Base-by-base conservation (phyloP, 129 eudicot species). In the Pittosporum tobira region DNA sequence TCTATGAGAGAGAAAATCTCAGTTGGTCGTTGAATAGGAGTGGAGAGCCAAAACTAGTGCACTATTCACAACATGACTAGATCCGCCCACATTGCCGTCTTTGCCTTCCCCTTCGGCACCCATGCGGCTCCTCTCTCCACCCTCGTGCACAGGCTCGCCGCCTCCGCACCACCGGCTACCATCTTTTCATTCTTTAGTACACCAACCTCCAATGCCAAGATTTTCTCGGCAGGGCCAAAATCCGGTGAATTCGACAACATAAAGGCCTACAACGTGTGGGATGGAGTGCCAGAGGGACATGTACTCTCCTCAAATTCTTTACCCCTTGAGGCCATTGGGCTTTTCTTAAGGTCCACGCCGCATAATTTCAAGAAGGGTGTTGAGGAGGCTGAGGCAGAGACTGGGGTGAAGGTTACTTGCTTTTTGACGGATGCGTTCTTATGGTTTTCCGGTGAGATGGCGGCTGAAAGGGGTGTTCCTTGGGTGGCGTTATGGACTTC, bases 401-500 rank as follows among this genome's bases (percentile, higher is more conserved):
- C 56, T 0, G 84, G 84, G 2, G 27, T 16, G 67, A 66, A 58
- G 52, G 52, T 75, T 9, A 66, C 49, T 1, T 74, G 77, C 46
- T 6, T 79, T 48, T 14, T 74, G 24, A 28, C 71, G 23, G 84
- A 79, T 36, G 80, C 84, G 2, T 79, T 79, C 20, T 25, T 74
- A 51, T 74, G 77, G 77, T 79, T 74, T 31, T 62, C 77, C 28
- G 30, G 40, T 14, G 85, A 79, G 15, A 36, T 79, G 55, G 80
- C 85, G 0, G 62, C 21, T 46, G 69, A 62, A 2, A 48, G 26
- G 31, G 57, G 63, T 22, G 65, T 67, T 14, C 57, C 72, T 29
- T 79, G 85, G 85, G 27, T 74, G 30, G 30, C 77, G 25, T 40
- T 79, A 16, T 79, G 80, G 85, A 60, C 68, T 47, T 47, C 80